Evolutionary conservation across 768 basidiomycete genomes (phyloP), one percentile per base, ranked within the genome.

Genomic region (Sistotremastrum suecicum): DNA sequence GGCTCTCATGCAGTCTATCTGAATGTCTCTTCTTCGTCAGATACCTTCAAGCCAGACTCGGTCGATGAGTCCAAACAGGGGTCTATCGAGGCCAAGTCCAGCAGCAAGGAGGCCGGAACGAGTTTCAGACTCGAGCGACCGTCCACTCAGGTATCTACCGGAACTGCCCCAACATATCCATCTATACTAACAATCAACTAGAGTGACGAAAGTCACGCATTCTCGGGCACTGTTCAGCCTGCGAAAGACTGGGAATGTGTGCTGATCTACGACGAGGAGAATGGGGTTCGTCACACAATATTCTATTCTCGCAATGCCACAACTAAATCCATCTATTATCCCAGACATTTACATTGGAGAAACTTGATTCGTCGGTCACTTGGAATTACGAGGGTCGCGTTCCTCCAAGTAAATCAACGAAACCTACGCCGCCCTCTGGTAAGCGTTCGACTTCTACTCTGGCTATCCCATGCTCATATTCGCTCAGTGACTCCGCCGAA

Each of bases 241-340:
- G 70, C 78, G 5, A 81, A 76, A 56, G 81, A 85, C 40, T 69
- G 69, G 53, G 82, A 86, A 43, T 89, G 85, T 51, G 74, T 87
- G 5, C 66, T 89, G 37, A 80, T 88, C 39, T 88, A 79, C 54
- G 84, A 89, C 57, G 82, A 83, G 55, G 80, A 76, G 45, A 66
- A 72, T 41, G 75, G 75, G 51, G 84, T 83, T 56, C 58, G 75
- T 64, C 42, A 36, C 9, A 40, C 33, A 44, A 20, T 36, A 7
- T 7, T 38, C 40, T 37, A 35, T 35, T 38, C 42, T 38, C 42
- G 34, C 34, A 20, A 35, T 36, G 9, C 28, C 11, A 40, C 51
- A 5, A 47, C 49, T 39, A 38, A 47, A 42, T 48, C 49, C 32
- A 48, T 12, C 29, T 59, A 50, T 7, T 53, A n/a, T 50, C 46